Conservation (phyloP, 768 basidiomycete species). For the Leccinum sublutescens region DNA sequence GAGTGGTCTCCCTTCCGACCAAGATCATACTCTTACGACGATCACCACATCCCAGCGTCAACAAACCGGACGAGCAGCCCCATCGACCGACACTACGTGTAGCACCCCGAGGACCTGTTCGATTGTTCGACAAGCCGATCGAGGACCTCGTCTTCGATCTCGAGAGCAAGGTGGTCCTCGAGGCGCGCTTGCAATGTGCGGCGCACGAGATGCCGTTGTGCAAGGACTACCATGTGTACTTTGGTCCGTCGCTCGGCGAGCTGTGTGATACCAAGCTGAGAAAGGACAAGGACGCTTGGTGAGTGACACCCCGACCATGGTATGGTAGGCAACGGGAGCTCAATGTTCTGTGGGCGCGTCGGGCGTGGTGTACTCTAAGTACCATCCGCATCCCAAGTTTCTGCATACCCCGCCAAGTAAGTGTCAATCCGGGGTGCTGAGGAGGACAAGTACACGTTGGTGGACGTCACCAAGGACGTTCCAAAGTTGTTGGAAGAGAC, state of each 20-base stretch:
- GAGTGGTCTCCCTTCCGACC: constrained; percentile 20
- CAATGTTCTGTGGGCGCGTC: background rate
- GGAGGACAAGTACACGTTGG: constrained; percentile 76
- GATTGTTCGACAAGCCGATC: constrained; percentile 61
- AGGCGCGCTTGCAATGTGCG: constrained; percentile 87
- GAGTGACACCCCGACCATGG: constrained; percentile 14
- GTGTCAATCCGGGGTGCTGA: constrained; percentile 74
- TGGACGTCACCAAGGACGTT: constrained; percentile 53
- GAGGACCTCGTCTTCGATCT: constrained; percentile 70
- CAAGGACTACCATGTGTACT: constrained; percentile 65
- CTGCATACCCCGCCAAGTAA: constrained; percentile 68
- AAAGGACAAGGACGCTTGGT: constrained; percentile 82
- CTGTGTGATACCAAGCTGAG: constrained; percentile 61
- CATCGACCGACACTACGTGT: constrained; percentile 72
- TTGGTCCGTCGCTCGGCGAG: constrained; percentile 58
- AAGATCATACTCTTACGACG: background rate
- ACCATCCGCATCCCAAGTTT: constrained; percentile 76
- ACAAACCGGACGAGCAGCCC: constrained; percentile 85
- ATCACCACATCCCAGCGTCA: constrained; percentile 54
- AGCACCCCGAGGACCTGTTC: constrained; percentile 67
- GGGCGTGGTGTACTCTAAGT: constrained; percentile 45
- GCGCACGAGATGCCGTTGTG: constrained; percentile 82
- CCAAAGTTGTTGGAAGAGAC: constrained; percentile 70
- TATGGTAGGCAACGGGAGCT: background rate
- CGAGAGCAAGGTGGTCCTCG: constrained; percentile 70